A percentile compares a stretch with the other conserved stretches of the same genome.
Conservation (phyloP, 176 grass and related monocot species). For the Raddia distichophylla region DNA sequence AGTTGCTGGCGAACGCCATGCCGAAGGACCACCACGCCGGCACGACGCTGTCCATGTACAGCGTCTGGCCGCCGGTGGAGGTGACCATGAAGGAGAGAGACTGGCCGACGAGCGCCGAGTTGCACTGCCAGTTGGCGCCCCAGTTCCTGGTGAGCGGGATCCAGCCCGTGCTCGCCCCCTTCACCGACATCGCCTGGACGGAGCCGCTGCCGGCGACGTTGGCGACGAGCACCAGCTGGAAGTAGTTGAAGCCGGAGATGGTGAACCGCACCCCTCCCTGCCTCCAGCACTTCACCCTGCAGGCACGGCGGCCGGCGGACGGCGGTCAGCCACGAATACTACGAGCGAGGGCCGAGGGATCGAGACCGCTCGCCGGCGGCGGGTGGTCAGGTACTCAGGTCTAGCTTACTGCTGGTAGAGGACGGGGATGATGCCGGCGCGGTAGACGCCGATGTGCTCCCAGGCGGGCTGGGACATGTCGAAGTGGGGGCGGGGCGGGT, state of each 20-base stretch:
- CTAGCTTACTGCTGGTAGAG: constrained; percentile 37
- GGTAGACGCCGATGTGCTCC: constrained; percentile 41
- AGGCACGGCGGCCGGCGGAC: too few relatives aligned
- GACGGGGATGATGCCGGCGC: constrained; percentile 45
- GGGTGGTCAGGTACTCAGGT: neutral
- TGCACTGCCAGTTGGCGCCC: constrained; percentile 56
- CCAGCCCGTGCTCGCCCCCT: constrained; percentile 30
- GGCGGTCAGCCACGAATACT: too few relatives aligned
- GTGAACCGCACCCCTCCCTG: constrained; percentile 43
- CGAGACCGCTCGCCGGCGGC: too few relatives aligned
- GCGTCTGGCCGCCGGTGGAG: constrained; percentile 41
- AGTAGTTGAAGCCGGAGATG: constrained; percentile 43
- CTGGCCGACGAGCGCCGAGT: constrained; percentile 34
- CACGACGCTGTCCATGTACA: constrained; percentile 46
- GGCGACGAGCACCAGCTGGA: constrained; percentile 40
- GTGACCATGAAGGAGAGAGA: constrained; percentile 56
- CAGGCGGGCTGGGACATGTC: constrained; percentile 60
- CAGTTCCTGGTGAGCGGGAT: constrained; percentile 39
- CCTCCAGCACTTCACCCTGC: constrained; percentile 50
- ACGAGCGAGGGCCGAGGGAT: too few relatives aligned
- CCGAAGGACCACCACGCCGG: constrained; percentile 49
- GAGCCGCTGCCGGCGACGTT: constrained; percentile 51
- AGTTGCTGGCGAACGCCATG: constrained; percentile 42
- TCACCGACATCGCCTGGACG: constrained; percentile 27
- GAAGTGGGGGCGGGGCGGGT: constrained; percentile 42